Percentiles rank a stretch among this genome's conserved stretches.
Conservation (phyloP, 805 yeast genomes). For the Wickerhamomyces pijperi region DNA sequence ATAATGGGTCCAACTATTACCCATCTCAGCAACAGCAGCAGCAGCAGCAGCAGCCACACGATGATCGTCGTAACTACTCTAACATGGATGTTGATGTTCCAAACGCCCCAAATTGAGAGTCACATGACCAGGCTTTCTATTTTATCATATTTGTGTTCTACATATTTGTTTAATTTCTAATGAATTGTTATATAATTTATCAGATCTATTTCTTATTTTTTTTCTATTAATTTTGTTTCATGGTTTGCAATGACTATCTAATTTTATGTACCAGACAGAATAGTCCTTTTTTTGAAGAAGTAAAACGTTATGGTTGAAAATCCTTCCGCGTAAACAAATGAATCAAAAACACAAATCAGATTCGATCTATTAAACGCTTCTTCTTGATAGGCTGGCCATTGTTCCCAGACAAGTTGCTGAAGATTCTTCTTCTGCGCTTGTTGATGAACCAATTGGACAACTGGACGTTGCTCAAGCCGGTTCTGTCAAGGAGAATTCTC, state of each 20-base stretch:
- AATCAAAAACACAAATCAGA: conserved; percentile 1
- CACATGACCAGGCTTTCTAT: neutral
- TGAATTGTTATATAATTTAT: too few relatives aligned
- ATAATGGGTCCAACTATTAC: conserved; percentile 11
- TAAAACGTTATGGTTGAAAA: neutral
- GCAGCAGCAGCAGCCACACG: neutral
- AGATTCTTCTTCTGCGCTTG: conserved; percentile 67
- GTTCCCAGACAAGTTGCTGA: conserved; percentile 19
- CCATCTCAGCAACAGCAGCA: conserved; percentile 8
- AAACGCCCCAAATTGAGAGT: neutral
- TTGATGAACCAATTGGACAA: conserved; percentile 82
- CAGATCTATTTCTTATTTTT: too few relatives aligned
- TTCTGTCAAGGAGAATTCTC: conserved; percentile 50
- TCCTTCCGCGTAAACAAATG: too few relatives aligned
- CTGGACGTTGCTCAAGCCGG: conserved; percentile 75
- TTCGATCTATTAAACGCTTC: conserved; percentile 19
- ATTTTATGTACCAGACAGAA: neutral
- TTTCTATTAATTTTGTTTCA: too few relatives aligned
- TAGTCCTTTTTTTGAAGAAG: neutral
- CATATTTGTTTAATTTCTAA: too few relatives aligned
- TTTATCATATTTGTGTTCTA: neutral
- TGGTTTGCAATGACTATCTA: too few relatives aligned
- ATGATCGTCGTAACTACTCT: too few relatives aligned
- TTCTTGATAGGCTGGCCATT: conserved; percentile 22
- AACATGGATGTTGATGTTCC: neutral